Percentiles rank a stretch among this genome's conserved stretches.
phyloP scores from a whole-genome alignment of 1,139 yeast species.

The Scheffersomyces illinoinensis region DNA sequence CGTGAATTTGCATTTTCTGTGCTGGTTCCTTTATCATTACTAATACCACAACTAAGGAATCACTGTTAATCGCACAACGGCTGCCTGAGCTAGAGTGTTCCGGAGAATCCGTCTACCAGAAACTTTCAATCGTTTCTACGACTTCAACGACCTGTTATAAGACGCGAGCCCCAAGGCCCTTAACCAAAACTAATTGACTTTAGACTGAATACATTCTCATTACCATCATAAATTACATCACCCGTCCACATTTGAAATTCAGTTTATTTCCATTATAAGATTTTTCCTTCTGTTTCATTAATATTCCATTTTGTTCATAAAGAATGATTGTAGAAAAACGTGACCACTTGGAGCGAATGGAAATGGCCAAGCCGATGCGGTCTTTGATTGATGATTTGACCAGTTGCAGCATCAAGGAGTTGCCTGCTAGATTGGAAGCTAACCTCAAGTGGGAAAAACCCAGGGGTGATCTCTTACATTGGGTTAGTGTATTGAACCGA shows the following conservation, averaged over 20 bases:
- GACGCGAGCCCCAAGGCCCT: background rate
- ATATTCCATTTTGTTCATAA: background rate
- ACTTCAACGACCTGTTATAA: background rate
- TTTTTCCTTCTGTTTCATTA: background rate
- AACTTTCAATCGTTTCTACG: background rate
- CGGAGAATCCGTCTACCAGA: background rate
- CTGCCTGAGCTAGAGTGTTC: background rate
- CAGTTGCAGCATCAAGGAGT: constrained; percentile 27
- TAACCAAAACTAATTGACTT: background rate
- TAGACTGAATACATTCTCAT: background rate
- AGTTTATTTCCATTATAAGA: background rate
- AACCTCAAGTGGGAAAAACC: constrained; percentile 62
- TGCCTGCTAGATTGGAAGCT: constrained; percentile 29
- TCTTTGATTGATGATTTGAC: constrained; percentile 38
- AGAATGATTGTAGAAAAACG: constrained; percentile 35
- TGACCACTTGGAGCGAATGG: constrained; percentile 33
- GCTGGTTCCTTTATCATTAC: background rate
- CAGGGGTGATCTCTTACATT: constrained; percentile 70
- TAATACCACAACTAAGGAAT: background rate
- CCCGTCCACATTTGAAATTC: background rate
- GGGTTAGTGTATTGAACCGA: constrained; percentile 75
- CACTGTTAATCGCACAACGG: background rate
- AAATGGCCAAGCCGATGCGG: constrained; percentile 36
- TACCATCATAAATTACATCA: background rate
- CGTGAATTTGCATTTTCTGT: background rate